Evolutionary conservation across 352 stramenopile genomes (phyloP), one percentile per base, ranked within the genome.

Genomic region (Phytophthora podocarpi): DNA sequence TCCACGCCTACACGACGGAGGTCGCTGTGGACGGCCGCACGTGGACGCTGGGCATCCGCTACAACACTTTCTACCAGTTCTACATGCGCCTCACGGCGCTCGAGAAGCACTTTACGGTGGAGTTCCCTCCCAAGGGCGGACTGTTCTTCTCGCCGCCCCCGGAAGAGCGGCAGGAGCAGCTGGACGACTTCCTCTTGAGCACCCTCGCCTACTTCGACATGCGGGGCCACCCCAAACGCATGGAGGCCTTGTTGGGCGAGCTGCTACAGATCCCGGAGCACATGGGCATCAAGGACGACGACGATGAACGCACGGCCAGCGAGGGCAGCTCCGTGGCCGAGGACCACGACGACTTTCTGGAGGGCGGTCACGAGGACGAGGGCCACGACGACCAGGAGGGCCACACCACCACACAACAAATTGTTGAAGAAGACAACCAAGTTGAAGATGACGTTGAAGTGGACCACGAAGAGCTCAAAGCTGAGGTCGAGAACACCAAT

Each of bases 131-230:
- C 52, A 90, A 90, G 46, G 75, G 80, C 30, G 54, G 64, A 18
- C 55, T 89, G 24, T 91, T 89, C 71, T 89, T 74, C 61, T 82
- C 75, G 24, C 78, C 81, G 15, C 31, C 67, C 27, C 83, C 83
- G 3, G 64, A 78, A 39, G 68, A 89, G 51, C 79, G 83, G 8
- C 70, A 87, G 57, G 64, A 70, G 26, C 75, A 87, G 47, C 69
- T 92, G 28, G 67, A 90, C 49, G 81, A 85, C 18, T 92, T 92
- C 49, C 18, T 92, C 32, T 47, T 78, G 42, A 73, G 70, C 34
- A 78, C 68, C 27, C 52, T 90, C n/a, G 67, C 68, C 50, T 80
- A 87, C 48, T 83, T 82, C 32, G 71, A 76, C 40, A 70, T 77
- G 63, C 67, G 67, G 8, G 43, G 67, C 27, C 71, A 75, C 36